Evolutionary conservation across 192 early-diverging fungal species (phyloP), one percentile per base, ranked within the genome.

Genomic region (Mycoemilia scoparia): DNA sequence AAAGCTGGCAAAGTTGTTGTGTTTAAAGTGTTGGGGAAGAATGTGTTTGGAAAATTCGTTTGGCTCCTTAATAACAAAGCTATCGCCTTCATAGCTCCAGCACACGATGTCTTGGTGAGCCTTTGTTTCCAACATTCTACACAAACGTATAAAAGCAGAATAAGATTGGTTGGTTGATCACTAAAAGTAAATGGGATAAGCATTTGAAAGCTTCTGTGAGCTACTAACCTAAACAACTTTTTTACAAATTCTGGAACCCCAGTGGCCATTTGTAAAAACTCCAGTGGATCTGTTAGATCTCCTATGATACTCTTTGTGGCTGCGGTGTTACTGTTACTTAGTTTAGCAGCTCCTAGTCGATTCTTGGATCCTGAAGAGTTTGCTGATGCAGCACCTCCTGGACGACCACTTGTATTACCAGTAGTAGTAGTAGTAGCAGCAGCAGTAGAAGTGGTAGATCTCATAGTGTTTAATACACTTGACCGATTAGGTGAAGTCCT

Each of bases 1-100:
- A 72, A 87, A 87, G 56, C 82, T 84, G 36, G 78, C 74, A 74
- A 77, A 87, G 61, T 87, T 85, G 52, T 81, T 84, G 52, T 90
- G 86, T 49, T 86, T 87, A 46, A 87, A 90, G 42, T 84, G 77
- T 47, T 79, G 75, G 15, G 85, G 85, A 27, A 89, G 51, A 0
- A 89, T 67, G 6, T 49, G 60, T 36, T 70, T 74, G 13, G 79
- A 76, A 40, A 92, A 81, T 35, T 80, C 82, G 9, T 77, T 79
- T 5, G 77, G 77, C 34, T 88, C 85, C 33, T 73, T 77, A 13
- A 93, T 81, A 12, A 84, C 77, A 54, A 93, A 93, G 35, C 78
- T 69, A 36, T 84, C 77, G 34, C 88, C 88, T 14, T 68, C 57
- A 9, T 54, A 51, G n/a, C 83, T 76, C 88, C 88, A 93, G 32